A percentile compares a stretch with the other conserved stretches of the same genome.
These are phyloP conservation scores for Cicer arietinum DNA, from an alignment of 306 rosid genomes.

Conservation along the genomic window DNA sequence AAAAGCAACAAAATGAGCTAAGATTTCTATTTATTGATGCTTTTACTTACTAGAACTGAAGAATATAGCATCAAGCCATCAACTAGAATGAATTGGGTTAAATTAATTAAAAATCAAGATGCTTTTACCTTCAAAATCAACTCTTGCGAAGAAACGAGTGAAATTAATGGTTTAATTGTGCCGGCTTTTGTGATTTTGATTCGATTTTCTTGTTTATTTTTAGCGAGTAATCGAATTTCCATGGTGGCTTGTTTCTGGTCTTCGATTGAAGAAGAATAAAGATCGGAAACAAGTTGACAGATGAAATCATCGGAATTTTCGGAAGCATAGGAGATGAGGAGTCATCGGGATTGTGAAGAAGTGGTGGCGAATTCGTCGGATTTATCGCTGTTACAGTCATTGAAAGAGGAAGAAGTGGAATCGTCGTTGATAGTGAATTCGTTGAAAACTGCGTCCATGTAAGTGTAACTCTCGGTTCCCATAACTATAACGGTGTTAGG, in stretches of 20 bases:
- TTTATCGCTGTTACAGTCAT: constrained; percentile 95
- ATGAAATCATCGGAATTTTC: constrained; percentile 85
- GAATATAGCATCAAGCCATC: no score
- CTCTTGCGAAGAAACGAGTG: no score
- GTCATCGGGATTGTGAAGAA: constrained; percentile 67
- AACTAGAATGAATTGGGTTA: no score
- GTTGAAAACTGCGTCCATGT: constrained; percentile 61
- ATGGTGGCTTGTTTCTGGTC: constrained; percentile 93
- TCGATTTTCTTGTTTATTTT: constrained; percentile 84
- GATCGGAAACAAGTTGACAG: constrained; percentile 72
- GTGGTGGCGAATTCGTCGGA: constrained; percentile 87
- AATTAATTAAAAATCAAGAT: no score
- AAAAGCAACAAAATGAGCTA: no score
- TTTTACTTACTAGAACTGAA: no score
- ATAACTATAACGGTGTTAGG: constrained; percentile 27
- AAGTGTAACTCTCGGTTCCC: constrained; percentile 14
- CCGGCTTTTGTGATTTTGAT: constrained; percentile 76
- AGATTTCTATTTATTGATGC: no score
- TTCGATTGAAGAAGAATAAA: constrained; percentile 70
- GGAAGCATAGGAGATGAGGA: constrained; percentile 67
- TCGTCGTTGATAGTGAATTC: constrained; percentile 58
- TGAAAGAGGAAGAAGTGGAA: constrained; percentile 85
- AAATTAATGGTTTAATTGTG: constrained; percentile 75
- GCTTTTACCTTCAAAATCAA: no score
- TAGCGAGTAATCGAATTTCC: constrained; percentile 92